A percentile compares a stretch with the other conserved stretches of the same genome.
Conservation (phyloP, 2,329 filamentous ascomycete genomes). For the Piedraia hortae region DNA sequence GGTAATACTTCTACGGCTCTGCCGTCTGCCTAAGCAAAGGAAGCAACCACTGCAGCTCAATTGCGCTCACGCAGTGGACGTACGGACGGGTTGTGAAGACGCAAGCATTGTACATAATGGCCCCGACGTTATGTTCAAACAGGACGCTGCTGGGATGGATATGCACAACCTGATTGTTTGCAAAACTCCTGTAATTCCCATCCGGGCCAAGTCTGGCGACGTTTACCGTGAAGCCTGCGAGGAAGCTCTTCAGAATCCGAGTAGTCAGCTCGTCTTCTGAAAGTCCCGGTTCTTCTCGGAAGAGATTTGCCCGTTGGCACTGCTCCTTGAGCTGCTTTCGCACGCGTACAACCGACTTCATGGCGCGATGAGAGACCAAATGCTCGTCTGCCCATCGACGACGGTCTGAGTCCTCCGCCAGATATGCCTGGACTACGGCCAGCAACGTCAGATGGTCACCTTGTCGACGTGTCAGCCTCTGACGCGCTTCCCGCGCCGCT, state of each 20-base stretch:
- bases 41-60: constrained; percentile 37
- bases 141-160: constrained; percentile 35
- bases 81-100: constrained; percentile 37
- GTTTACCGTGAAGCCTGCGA: constrained; percentile 31
- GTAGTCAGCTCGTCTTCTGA: constrained; percentile 2
- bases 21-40: too few relatives aligned
- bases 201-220: constrained; percentile 32
- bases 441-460: constrained; percentile 37
- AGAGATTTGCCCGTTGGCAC: constrained; percentile 18
- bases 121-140: constrained; percentile 31
- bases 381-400: constrained; percentile 32
- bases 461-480: constrained; percentile 29
- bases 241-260: constrained; percentile 29
- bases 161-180: constrained; percentile 32
- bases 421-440: constrained; percentile 31
- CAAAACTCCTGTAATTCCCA: constrained; percentile 31
- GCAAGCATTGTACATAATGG: constrained; percentile 37
- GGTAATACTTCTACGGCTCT: too few relatives aligned
- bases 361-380: constrained; percentile 32
- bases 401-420: constrained; percentile 28
- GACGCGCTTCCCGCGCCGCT: constrained; percentile 26
- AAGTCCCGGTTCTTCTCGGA: constrained; percentile 5
- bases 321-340: constrained; percentile 32
- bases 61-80: constrained; percentile 31
- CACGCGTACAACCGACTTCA: constrained; percentile 38